Evolutionary conservation across 78 protist species (phyloP).

Genomic region (Neovahlkampfia damariscottae): DNA sequence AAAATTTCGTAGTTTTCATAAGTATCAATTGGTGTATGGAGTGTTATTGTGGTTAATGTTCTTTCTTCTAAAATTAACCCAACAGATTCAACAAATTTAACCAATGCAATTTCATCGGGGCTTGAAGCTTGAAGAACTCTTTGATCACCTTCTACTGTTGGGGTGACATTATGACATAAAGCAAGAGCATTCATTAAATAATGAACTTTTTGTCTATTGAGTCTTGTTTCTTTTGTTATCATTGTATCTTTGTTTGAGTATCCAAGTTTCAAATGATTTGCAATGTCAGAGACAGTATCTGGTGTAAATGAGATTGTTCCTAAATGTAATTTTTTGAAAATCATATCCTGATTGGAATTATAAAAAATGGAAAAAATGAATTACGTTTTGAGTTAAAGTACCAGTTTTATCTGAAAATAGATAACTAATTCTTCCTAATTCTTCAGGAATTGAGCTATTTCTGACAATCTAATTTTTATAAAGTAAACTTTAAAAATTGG

Average conservation of each 20-base stretch:
- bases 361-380: background rate
- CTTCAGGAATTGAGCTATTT: constrained; percentile 86
- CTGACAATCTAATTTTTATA: too few species aligned
- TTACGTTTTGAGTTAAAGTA: constrained; percentile 87
- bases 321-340: constrained; percentile 65
- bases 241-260: background rate
- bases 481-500: too few species aligned
- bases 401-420: constrained; percentile 97
- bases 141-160: constrained; percentile 27
- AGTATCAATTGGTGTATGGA: constrained; percentile 38
- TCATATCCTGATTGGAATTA: constrained; percentile 42
- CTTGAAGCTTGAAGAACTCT: constrained; percentile 75
- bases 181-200: constrained; percentile 63
- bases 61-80: constrained; percentile 59
- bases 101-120: constrained; percentile 96
- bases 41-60: constrained; percentile 19
- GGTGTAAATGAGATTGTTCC: constrained; percentile 51
- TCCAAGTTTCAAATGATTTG: background rate
- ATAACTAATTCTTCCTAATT: constrained; percentile 88
- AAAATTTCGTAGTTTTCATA: constrained; percentile 56
- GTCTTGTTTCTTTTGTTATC: background rate
- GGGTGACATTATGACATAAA: constrained; percentile 94
- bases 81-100: constrained; percentile 68
- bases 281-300: constrained; percentile 41
- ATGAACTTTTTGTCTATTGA: background rate